A percentile compares a stretch with the other conserved stretches of the same genome.
Evolutionary conservation across 257 asterid genomes (phyloP).

Genomic region (Nicotiana knightiana): DNA sequence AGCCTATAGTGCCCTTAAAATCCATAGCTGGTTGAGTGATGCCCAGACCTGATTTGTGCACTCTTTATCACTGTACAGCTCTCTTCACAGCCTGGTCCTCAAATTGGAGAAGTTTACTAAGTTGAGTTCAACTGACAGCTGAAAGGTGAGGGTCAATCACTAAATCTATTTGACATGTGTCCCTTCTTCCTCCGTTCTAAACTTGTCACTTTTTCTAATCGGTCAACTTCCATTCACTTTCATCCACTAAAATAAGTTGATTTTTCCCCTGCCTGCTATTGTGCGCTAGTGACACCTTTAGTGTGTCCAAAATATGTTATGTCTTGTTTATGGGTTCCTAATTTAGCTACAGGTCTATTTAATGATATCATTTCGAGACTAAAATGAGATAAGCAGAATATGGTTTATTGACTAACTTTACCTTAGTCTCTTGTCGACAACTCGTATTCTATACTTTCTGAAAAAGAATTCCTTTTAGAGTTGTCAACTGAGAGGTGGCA

Average conservation of each 20-base stretch:
- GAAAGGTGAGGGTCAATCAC: background rate
- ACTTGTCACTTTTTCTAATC: background rate
- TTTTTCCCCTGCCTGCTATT: background rate
- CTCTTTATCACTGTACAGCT: too few species aligned
- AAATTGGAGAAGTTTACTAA: too few species aligned
- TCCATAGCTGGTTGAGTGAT: too few species aligned
- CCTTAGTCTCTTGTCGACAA: background rate
- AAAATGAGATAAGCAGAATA: background rate
- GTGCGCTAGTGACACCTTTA: background rate
- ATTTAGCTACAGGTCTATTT: background rate
- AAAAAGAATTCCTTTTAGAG: background rate
- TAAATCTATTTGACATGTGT: background rate
- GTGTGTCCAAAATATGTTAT: background rate
- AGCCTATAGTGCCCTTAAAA: too few species aligned
- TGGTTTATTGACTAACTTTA: background rate
- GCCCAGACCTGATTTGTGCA: too few species aligned
- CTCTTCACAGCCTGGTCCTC: too few species aligned
- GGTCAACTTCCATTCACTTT: background rate
- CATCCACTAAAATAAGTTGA: slow-evolving; percentile 1
- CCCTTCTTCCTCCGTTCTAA: background rate
- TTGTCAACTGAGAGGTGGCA: background rate
- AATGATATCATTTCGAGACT: background rate
- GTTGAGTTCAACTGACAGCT: too few species aligned
- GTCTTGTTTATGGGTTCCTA: slow-evolving; percentile 3
- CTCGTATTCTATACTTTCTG: background rate